phyloP scores from a whole-genome alignment of 306 rosid genomes.

The Purshia tridentata region DNA sequence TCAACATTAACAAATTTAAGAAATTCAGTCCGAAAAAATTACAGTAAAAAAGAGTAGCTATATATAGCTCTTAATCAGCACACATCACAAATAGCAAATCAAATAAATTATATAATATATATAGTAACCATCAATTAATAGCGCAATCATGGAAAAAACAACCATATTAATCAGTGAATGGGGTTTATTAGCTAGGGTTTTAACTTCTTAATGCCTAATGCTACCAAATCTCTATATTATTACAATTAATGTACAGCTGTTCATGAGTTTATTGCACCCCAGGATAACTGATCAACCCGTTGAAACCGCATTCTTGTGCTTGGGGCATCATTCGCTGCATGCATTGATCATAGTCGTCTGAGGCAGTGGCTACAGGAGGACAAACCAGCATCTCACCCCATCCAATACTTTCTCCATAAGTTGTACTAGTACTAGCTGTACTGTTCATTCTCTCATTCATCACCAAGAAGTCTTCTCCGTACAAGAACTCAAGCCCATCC shows the following conservation, averaged over 20 bases:
- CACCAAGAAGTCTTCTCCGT: conserved; percentile 38
- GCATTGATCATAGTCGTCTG: conserved; percentile 28
- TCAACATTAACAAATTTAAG: neutral
- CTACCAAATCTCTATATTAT: conserved; percentile 7
- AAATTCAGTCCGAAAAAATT: neutral
- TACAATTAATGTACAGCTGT: neutral
- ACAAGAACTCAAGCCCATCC: conserved; percentile 56
- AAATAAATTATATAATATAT: too few species aligned
- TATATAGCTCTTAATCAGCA: neutral
- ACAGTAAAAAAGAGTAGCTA: neutral
- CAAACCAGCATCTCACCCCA: conserved; percentile 51
- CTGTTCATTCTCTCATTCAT: conserved; percentile 23
- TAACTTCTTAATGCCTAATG: neutral
- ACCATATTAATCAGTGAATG: neutral
- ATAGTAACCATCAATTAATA: neutral
- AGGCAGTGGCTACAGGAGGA: conserved; percentile 36
- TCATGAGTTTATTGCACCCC: conserved; percentile 23
- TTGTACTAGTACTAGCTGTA: too few species aligned
- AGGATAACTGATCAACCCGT: conserved; percentile 37
- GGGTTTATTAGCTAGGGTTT: neutral
- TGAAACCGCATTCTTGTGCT: conserved; percentile 30
- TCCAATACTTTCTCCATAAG: conserved; percentile 27
- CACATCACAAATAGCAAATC: too few species aligned
- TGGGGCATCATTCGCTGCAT: conserved; percentile 27
- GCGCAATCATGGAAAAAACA: neutral